A percentile compares a stretch with the other conserved stretches of the same genome.
Evolutionary conservation across 148 eudicot species (phyloP).

Genomic region (Heliosperma pusillum): DNA sequence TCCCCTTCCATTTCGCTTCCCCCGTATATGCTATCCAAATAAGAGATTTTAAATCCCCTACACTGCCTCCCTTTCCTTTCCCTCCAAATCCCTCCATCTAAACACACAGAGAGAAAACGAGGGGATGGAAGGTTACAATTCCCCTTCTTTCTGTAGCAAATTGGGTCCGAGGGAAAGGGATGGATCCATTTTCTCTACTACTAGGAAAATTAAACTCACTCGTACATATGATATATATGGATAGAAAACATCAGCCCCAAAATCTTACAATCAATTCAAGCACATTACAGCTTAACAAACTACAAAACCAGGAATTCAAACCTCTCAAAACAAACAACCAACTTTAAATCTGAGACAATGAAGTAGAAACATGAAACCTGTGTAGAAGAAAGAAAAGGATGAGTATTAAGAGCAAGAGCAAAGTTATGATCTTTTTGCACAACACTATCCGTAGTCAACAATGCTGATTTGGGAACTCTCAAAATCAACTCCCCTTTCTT

Average conservation of each 20-base stretch:
- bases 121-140: no score
- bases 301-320: neutral
- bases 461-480: conserved; percentile 66
- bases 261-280: neutral
- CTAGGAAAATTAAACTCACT: neutral
- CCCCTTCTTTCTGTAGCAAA: no score
- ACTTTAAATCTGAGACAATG: neutral
- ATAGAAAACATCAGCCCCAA: neutral
- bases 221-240: neutral
- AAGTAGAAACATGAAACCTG: conserved; percentile 45
- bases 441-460: conserved; percentile 55
- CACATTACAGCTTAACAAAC: conserved; percentile 1
- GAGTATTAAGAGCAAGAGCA: conserved; percentile 32
- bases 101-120: no score
- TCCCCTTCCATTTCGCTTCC: no score
- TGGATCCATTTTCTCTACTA: neutral
- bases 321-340: neutral
- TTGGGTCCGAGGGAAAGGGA: neutral
- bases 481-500: conserved; percentile 75
- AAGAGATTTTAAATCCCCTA: no score
- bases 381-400: conserved; percentile 57
- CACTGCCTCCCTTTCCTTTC: no score
- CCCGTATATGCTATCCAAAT: no score
- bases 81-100: no score
- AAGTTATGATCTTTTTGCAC: conserved; percentile 42